Base-by-base conservation (phyloP, 2,329 filamentous ascomycete genomes). In the Ilyonectria mors-panacis region DNA sequence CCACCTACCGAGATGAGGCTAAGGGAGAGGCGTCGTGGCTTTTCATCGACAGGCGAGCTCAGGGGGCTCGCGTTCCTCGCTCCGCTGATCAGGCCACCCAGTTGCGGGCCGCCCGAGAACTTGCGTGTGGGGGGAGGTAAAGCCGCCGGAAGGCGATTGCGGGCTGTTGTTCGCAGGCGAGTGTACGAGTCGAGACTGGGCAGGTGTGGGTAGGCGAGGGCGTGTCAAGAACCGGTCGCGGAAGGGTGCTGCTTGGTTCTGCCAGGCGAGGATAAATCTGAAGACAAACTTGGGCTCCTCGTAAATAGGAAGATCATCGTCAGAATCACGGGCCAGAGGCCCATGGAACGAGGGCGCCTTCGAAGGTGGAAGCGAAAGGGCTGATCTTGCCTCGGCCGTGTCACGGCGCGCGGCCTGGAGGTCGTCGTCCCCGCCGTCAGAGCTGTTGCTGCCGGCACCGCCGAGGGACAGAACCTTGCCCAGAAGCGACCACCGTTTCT, bases 191-290 rank as follows among this genome's bases (percentile, higher is more conserved):
- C 89, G 87, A 13, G 86, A 83, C 73, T 95, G 93, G 0, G 93
- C 93, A 0, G 92, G 88, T 3, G 85, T 85, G 0, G 93, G 93
- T 4, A 96, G 85, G 13, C 91, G 86, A 1, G 93, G 93, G 6
- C 89, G 87, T 23, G 85, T 85, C 21, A 95, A 83, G n/a, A 91
- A 86, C 3, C 90, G 88, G 45, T 91, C 88, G 3, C 87, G 87
- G 0, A 84, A 82, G 59, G 87, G 84, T 69, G 87, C 84, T 21
- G 85, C 79, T 26, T 87, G 87, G 55, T 86, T 81, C 45, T 90
- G 85, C 85, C 88, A 92, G 66, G 92, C 91, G 2, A 94, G 85
- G 10, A 91, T 89, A 75, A 95, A 95, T 68, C 91, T 93, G 84
- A 95, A 95, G 66, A 89, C 86, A 75, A 89, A 94, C 70, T 86